A percentile compares a stretch with the other conserved stretches of the same genome.
Conservation (phyloP, 495 filamentous ascomycete species). For the Aspergillus bridgeri region DNA sequence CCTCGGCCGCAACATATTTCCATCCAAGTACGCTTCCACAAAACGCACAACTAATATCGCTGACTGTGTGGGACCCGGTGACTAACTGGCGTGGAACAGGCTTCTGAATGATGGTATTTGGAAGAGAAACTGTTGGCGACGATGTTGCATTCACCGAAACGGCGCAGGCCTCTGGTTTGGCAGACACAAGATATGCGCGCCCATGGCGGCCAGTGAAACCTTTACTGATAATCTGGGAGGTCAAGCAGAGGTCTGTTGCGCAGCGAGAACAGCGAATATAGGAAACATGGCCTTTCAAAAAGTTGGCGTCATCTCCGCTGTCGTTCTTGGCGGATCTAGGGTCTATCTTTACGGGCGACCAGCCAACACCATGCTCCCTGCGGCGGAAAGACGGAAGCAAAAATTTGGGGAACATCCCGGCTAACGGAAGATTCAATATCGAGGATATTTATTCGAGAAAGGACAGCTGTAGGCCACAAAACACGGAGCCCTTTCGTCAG, state of each 20-base stretch:
- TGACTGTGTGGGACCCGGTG: slow-evolving; percentile 69
- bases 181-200: slow-evolving; percentile 80
- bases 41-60: slow-evolving; percentile 53
- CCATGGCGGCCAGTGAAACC: slow-evolving; percentile 94
- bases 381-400: slow-evolving; percentile 52
- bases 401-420: slow-evolving; percentile 47
- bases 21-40: slow-evolving; percentile 76
- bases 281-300: slow-evolving; percentile 49
- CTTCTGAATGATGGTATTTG: slow-evolving; percentile 58
- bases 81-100: slow-evolving; percentile 70
- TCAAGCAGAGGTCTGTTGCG: slow-evolving; percentile 69
- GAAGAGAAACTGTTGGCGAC: slow-evolving; percentile 31
- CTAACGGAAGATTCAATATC: not conserved
- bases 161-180: slow-evolving; percentile 23
- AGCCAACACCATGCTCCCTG: slow-evolving; percentile 23
- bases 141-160: slow-evolving; percentile 32
- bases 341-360: slow-evolving; percentile 17
- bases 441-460: not conserved
- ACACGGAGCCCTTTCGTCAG: too few species aligned
- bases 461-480: not conserved
- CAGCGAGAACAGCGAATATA: slow-evolving; percentile 73
- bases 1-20: slow-evolving; percentile 88
- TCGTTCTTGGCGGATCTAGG: slow-evolving; percentile 8
- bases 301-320: slow-evolving; percentile 29
- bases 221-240: slow-evolving; percentile 80